These are phyloP conservation scores for Auricularia auricula-judae DNA, from an alignment of 768 basidiomycete genomes.

Conservation along the genomic window DNA sequence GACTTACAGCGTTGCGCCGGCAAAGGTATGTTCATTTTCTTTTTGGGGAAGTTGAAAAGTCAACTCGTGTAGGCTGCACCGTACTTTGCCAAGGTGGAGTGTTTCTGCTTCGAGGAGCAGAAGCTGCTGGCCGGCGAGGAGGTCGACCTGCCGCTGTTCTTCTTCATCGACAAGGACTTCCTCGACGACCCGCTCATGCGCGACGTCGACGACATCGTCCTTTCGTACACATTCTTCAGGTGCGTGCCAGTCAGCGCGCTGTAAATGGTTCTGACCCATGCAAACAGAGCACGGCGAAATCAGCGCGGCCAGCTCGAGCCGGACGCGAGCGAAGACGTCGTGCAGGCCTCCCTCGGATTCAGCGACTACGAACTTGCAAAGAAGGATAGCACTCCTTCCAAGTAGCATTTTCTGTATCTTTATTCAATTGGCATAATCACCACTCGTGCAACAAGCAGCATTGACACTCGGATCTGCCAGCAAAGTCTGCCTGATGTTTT, in stretches of 20 bases:
- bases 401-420: too few species aligned
- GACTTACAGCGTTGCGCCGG: constrained; percentile 98
- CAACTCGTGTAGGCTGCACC: constrained; percentile 64
- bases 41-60: too few species aligned
- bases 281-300: constrained; percentile 71
- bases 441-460: too few species aligned
- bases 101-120: constrained; percentile 99
- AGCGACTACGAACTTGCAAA: constrained; percentile 23
- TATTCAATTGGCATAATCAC: too few species aligned
- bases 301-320: constrained; percentile 79
- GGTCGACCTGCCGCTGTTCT: constrained; percentile 94
- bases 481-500: too few species aligned
- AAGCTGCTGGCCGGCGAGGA: constrained; percentile 89
- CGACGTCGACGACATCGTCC: constrained; percentile 79
- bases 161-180: constrained; percentile 98
- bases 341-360: constrained; percentile 76
- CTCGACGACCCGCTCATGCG: constrained; percentile 85
- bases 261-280: not conserved
- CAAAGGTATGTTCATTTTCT: constrained; percentile 36
- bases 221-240: constrained; percentile 95
- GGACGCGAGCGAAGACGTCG: constrained; percentile 69
- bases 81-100: constrained; percentile 98
- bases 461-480: too few species aligned
- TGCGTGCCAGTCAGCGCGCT: constrained; percentile 7
- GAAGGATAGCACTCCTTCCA: not conserved